Base-by-base conservation (phyloP, 1,139 yeast genomes). In the Geotrichum fermentans region DNA sequence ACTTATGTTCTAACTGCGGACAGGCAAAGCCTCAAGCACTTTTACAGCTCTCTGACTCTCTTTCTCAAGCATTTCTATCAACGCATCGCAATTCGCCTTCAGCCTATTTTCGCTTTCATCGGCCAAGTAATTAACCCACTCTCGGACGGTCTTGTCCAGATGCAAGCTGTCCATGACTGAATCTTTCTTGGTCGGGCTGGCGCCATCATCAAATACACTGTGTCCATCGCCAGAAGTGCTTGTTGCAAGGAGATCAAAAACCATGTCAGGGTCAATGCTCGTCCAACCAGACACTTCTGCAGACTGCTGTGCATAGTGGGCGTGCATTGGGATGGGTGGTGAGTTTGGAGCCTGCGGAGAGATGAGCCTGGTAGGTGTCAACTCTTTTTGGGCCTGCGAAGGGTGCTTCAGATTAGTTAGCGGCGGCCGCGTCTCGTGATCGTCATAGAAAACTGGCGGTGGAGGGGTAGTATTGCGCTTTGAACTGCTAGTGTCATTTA, bases 61-160 rank as follows among this genome's bases (percentile, higher is more conserved):
- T 22, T 54, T 54, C 32, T 56, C 57, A 20, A 67, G 44, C 44
- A 55, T 45, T 14, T 52, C 55, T n/a, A 71, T 56, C 50, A 71
- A 59, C 29, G 55, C 51, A 17, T 65, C 60, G 49, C 72, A 70
- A 30, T 61, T 62, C 14, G 57, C 61, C 17, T 56, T 50, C 18
- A 72, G 49, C 26, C 61, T 61, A 10, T 55, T 55, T 39, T 67
- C 69, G 2, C 65, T 58, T 37, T 54, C 52, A 18, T 59, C 61
- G 3, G 68, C 63, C 58, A 78, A 74, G 56, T 74, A 71, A 41
- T 63, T 63, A 18, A 86, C 67, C 95, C 95, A 88, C 53, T 83
- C 78, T 45, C 73, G 73, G 16, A 88, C 76, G 0, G 87, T 79
- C 83, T 83, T 79, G 24, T 77, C 72, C 58, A 83, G 72, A 58